Evolutionary conservation across 148 eudicot species (phyloP), one percentile per base, ranked within the genome.

Genomic region (Silene uniflora): DNA sequence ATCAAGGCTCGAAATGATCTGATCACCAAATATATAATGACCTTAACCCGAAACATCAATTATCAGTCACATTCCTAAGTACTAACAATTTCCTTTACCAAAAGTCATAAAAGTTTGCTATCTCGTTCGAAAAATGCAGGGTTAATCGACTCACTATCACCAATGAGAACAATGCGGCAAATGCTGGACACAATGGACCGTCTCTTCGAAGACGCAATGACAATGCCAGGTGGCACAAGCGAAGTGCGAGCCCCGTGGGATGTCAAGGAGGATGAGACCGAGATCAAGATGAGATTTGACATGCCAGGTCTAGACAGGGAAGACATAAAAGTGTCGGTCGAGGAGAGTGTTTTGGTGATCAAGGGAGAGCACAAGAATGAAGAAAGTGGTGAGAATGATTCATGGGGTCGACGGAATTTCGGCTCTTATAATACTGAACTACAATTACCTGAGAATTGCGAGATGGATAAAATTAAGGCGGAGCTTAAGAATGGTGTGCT

Each of bases 401-500:
- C 72, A 7, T 86, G 91, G 88, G 62, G 67, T 2, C 25, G 59
- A 23, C 81, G 78, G 75, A 87, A 86, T 14, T 86, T 83, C 46
- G 87, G 87, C 55, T 78, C 82, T 5, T 89, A 85, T 18, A 78
- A 76, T 17, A 86, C 96, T 9, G 72, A 89, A 7, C 75, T 93
- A 47, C 73, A 77, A 74, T 85, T 94, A 22, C 98, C 91, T 9
- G 88, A 88, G 11, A 77, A 88, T 12, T 88, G 89, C 21, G 88
- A 85, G 46, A 64, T 75, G 69, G 89, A 89, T 62, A 89, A 90
- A 71, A 82, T 89, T 47, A 90, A 86, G 70, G 97, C 92, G 0
- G 90, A 90, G 79, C 64, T 90, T 69, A 90, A 89, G 75, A 85
- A 89, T 81, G 97, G 98, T 1, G 97, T 91, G 69, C 86, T 93